Evolutionary conservation across 2,329 filamentous ascomycete species (phyloP).

Genomic region (Trichoderma gracile): DNA sequence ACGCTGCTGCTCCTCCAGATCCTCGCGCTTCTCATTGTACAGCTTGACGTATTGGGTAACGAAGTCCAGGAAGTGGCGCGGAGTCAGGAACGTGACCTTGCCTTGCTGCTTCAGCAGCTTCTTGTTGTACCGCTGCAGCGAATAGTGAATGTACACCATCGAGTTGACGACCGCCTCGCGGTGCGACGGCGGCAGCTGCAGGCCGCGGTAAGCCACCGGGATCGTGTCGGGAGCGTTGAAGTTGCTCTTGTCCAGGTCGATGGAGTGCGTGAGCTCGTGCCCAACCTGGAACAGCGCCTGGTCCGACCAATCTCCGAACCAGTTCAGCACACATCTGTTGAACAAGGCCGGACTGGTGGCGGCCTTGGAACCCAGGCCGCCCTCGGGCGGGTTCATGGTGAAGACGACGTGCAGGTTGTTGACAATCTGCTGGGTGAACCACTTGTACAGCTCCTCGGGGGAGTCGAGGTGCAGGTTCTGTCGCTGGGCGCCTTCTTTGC

Average conservation of each 20-base stretch:
- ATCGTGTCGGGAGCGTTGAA: constrained; percentile 88
- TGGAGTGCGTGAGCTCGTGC: constrained; percentile 90
- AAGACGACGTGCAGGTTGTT: constrained; percentile 99
- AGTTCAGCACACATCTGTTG: constrained; percentile 99
- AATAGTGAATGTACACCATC: constrained; percentile 99
- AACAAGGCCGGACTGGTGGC: constrained; percentile 97
- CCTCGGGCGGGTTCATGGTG: constrained; percentile 98
- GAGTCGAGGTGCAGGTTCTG: constrained; percentile 95
- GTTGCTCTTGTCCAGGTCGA: constrained; percentile 86
- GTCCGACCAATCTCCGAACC: constrained; percentile 99
- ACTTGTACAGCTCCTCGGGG: constrained; percentile 99
- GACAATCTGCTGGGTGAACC: constrained; percentile 99
- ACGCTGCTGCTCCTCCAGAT: constrained; percentile 96
- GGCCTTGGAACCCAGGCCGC: constrained; percentile 90
- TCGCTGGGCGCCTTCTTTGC: constrained; percentile 95
- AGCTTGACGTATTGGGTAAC: constrained; percentile 96
- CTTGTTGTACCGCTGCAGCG: constrained; percentile 83
- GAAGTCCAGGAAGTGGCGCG: constrained; percentile 96
- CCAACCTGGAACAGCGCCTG: constrained; percentile 98
- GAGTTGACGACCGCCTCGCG: constrained; percentile 92
- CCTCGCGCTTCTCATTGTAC: constrained; percentile 97
- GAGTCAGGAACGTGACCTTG: constrained; percentile 89
- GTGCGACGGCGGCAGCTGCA: constrained; percentile 82
- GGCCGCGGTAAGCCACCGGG: constrained; percentile 85
- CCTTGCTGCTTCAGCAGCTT: constrained; percentile 90